These are phyloP conservation scores for Paraurostyla sp. DNA, from an alignment of 73 alveolate genomes.

Conservation along the genomic window DNA sequence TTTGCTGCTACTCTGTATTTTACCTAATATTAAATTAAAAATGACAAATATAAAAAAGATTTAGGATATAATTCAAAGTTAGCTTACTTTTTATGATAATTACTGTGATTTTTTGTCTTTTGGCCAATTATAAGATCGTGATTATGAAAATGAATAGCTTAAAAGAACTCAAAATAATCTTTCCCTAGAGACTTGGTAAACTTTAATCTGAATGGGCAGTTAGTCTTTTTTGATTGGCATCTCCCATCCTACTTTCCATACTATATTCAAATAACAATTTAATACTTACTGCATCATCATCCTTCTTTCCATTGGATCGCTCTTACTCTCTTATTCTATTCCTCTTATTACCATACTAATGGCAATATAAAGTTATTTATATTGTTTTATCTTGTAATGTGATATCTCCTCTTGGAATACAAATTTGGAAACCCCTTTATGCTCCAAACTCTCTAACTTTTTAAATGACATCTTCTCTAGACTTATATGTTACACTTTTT, in stretches of 20 bases:
- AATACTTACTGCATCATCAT: background rate
- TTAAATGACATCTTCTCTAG: constrained; percentile 11
- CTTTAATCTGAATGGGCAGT: constrained; percentile 49
- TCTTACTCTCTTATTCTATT: background rate
- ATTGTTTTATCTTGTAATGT: constrained; percentile 35
- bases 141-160: constrained; percentile 53
- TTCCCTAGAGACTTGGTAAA: constrained; percentile 10
- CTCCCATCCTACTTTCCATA: constrained; percentile 7
- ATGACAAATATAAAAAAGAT: too few species aligned
- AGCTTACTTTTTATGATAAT: background rate
- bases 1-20: too few species aligned
- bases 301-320: background rate
- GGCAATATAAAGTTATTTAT: constrained; percentile 47
- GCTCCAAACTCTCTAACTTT: constrained; percentile 34
- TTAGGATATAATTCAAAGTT: too few species aligned
- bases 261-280: too few species aligned
- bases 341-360: constrained; percentile 37
- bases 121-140: constrained; percentile 45
- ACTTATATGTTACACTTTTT: background rate
- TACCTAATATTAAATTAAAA: too few species aligned
- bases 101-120: background rate
- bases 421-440: constrained; percentile 45
- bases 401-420: constrained; percentile 63
- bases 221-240: constrained; percentile 45
- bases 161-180: constrained; percentile 35